phyloP scores from a whole-genome alignment of 73 alveolate species.

The Chromera velia region DNA sequence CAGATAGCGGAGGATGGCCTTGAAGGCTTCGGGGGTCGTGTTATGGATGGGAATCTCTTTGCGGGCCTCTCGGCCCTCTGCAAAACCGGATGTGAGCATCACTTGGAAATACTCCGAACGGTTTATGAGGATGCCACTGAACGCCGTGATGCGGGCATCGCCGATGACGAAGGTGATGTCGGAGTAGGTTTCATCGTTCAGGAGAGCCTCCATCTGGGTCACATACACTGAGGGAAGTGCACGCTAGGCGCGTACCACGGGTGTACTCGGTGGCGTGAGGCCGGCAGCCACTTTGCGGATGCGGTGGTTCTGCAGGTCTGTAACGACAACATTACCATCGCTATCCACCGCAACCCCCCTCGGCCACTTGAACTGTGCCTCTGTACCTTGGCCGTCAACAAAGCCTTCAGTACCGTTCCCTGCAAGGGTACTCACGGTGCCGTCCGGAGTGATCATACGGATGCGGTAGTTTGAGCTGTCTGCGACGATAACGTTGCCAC shows the following conservation, averaged over 20 bases:
- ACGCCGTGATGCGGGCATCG: background rate
- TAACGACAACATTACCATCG: slow-evolving; percentile 3
- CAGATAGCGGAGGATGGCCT: slow-evolving; percentile 1
- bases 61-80: background rate
- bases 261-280: background rate
- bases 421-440: too few relatives aligned
- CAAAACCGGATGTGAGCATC: background rate
- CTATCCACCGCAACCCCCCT: slow-evolving; percentile 7
- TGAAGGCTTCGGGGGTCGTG: slow-evolving; percentile 1
- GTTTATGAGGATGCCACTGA: background rate
- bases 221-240: background rate
- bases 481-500: slow-evolving; percentile 7
- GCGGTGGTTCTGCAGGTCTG: background rate
- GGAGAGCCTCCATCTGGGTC: background rate
- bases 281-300: slow-evolving; percentile 1
- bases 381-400: background rate
- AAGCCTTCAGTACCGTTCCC: background rate
- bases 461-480: slow-evolving; percentile 4
- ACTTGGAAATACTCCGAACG: slow-evolving; percentile 1
- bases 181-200: background rate
- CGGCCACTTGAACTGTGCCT: background rate
- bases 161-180: background rate
- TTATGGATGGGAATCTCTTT: background rate
- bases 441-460: slow-evolving; percentile 3
- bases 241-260: background rate